Evolutionary conservation across 169 alveolate genomes (phyloP), one percentile per base, ranked within the genome.

Genomic region (Eimeria acervulina): DNA sequence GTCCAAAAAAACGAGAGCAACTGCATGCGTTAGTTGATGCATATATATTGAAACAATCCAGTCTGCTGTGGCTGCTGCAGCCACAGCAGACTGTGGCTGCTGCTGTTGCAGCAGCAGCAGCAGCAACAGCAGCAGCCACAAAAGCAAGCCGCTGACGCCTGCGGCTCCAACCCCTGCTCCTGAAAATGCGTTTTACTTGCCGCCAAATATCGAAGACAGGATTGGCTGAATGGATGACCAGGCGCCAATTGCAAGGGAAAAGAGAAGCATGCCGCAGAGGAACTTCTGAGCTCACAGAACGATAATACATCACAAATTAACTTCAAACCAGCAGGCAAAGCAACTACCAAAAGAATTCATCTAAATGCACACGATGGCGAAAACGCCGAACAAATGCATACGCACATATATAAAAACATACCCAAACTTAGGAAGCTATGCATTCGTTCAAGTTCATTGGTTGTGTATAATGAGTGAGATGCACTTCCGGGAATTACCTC

Each of bases 201-300:
- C 66, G 47, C 92, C 76, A 26, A 84, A 84, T 13, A 84, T 4
- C 12, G 31, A 55, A 31, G 78, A 21, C 5, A 84, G n/a, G 61
- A 84, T 33, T 10, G 92, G 92, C 61, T 84, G 92, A 40, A 84
- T 12, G n/a, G 92, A 31, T 10, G 92, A 84, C 76, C 74, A 84
- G 33, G 92, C 92, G 52, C 92, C 92, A 51, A 84, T n/a, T 8
- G 40, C 92, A n/a, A 84, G 92, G 21, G 92, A 84, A 17, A 84
- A 55, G 51, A 84, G 92, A 26, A 84, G 78, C 74, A 84, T 84
- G 78, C 78, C 74, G 76, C 70, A 51, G 78, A 84, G 55, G 76
- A 84, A 84, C 52, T 40, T 84, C 92, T 84, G 74, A 13, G 78
- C n/a, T 33, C 17, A 26, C 89, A 42, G 23, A 78, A 78, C 6